phyloP scores from a whole-genome alignment of 345 rosid genomes.

The Eucalyptus rudis region DNA sequence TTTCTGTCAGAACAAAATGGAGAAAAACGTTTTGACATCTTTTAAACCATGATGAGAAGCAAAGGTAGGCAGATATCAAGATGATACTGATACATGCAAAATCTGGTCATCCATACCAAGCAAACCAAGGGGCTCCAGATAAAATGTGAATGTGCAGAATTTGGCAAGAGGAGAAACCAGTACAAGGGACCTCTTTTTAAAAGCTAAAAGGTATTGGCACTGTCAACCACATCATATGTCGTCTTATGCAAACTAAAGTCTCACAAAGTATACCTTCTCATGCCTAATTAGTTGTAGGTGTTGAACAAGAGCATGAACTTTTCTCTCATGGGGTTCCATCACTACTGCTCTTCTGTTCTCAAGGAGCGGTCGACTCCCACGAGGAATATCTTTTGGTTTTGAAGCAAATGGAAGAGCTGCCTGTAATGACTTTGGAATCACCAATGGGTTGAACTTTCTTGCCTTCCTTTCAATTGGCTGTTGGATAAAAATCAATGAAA shows the following conservation, averaged over 20 bases:
- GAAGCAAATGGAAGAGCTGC: conserved; percentile 62
- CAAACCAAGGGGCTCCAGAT: background rate
- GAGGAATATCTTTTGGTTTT: conserved; percentile 66
- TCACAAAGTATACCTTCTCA: conserved; percentile 37
- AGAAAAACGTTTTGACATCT: background rate
- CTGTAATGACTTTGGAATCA: conserved; percentile 63
- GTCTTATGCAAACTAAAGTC: background rate
- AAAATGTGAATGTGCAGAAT: background rate
- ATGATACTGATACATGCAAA: background rate
- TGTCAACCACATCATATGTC: background rate
- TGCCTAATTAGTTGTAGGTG: conserved; percentile 42
- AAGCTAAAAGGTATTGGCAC: background rate
- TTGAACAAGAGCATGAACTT: conserved; percentile 41
- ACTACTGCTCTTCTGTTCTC: conserved; percentile 69
- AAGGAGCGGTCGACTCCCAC: conserved; percentile 28
- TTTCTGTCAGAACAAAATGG: background rate
- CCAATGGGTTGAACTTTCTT: conserved; percentile 67
- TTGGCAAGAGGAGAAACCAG: background rate
- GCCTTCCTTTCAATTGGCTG: conserved; percentile 72
- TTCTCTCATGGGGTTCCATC: conserved; percentile 55
- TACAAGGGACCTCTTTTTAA: background rate
- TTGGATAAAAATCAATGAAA: background rate
- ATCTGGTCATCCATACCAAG: background rate
- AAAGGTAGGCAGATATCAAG: background rate
- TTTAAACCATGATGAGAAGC: background rate